Percentiles rank a stretch among this genome's conserved stretches.
These are phyloP conservation scores for Hypoxylon sp. DNA, from an alignment of 2,329 filamentous ascomycete genomes.

Conservation along the genomic window DNA sequence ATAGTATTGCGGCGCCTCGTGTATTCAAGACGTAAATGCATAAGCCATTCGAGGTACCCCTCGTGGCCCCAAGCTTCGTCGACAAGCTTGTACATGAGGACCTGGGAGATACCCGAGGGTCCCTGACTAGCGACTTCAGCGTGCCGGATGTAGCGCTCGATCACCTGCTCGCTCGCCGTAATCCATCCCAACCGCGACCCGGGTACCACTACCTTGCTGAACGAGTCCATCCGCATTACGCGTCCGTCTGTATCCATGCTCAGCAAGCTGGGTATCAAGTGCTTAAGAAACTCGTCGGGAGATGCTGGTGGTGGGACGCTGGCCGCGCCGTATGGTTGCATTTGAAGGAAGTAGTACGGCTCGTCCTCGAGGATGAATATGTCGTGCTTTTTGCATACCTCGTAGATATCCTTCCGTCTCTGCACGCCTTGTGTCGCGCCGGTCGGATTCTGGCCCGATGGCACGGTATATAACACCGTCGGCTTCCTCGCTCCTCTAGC, in stretches of 20 bases:
- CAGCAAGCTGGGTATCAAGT: conserved; percentile 79
- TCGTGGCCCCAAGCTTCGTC: conserved; percentile 95
- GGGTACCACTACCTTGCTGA: conserved; percentile 90
- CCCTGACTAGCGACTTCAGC: conserved; percentile 87
- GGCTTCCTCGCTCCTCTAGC: conserved; percentile 61
- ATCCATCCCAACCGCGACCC: conserved; percentile 89
- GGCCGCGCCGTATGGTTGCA: conserved; percentile 73
- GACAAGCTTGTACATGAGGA: conserved; percentile 86
- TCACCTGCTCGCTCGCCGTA: conserved; percentile 84
- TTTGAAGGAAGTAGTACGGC: conserved; percentile 94
- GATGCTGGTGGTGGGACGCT: conserved; percentile 66
- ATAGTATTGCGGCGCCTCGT: conserved; percentile 82
- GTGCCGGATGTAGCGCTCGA: conserved; percentile 85
- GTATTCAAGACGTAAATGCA: conserved; percentile 83
- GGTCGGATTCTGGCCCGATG: conserved; percentile 90
- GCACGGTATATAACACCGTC: conserved; percentile 69
- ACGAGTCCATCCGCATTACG: conserved; percentile 90
- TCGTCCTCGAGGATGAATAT: conserved; percentile 91
- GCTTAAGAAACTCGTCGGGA: conserved; percentile 77
- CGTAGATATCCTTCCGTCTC: conserved; percentile 79
- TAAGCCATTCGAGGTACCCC: conserved; percentile 90
- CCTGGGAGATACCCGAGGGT: conserved; percentile 85
- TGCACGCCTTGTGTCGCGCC: conserved; percentile 80
- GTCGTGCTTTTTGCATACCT: conserved; percentile 84
- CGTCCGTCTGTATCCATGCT: conserved; percentile 87